Evolutionary conservation across 352 stramenopile species (phyloP).

Genomic region (Peronospora belbahrii): DNA sequence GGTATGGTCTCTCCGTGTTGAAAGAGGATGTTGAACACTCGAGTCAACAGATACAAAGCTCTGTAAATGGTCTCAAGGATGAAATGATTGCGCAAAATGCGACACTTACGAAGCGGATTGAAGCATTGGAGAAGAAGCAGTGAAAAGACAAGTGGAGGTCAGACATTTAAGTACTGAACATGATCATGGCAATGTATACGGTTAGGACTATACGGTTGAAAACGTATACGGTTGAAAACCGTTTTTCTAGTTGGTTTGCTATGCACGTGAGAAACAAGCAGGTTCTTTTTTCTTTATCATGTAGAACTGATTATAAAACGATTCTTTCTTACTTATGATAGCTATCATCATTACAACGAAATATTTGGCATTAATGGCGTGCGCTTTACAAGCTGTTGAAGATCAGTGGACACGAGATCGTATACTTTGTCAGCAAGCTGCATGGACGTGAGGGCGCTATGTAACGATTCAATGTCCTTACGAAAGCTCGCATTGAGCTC

Average conservation of each 20-base stretch:
- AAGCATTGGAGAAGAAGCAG: conserved; percentile 57
- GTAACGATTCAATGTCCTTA: conserved; percentile 56
- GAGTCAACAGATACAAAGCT: conserved; percentile 61
- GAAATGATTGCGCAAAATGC: conserved; percentile 64
- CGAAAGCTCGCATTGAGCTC: conserved; percentile 54
- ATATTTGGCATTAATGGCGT: not conserved
- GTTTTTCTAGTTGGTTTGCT: conserved; percentile 5
- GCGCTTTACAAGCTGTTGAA: conserved; percentile 36
- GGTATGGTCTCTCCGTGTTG: conserved; percentile 62
- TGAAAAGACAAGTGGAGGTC: too few relatives aligned
- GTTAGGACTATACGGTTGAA: too few relatives aligned
- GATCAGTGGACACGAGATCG: conserved; percentile 42
- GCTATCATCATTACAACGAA: conserved; percentile 2
- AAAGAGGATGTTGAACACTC: conserved; percentile 65
- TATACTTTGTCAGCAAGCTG: conserved; percentile 58
- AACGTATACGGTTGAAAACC: conserved; percentile 5
- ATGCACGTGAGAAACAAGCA: too few relatives aligned
- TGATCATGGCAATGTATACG: too few relatives aligned
- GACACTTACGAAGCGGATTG: conserved; percentile 62
- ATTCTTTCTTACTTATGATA: conserved; percentile 5
- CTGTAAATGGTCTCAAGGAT: conserved; percentile 54
- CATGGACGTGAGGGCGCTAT: conserved; percentile 51
- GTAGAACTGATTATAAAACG: conserved; percentile 2
- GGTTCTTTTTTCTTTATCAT: too few relatives aligned
- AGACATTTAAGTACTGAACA: too few relatives aligned